Base-by-base conservation (phyloP, 2,329 filamentous ascomycete genomes). In the Domatiomyces globalis region DNA sequence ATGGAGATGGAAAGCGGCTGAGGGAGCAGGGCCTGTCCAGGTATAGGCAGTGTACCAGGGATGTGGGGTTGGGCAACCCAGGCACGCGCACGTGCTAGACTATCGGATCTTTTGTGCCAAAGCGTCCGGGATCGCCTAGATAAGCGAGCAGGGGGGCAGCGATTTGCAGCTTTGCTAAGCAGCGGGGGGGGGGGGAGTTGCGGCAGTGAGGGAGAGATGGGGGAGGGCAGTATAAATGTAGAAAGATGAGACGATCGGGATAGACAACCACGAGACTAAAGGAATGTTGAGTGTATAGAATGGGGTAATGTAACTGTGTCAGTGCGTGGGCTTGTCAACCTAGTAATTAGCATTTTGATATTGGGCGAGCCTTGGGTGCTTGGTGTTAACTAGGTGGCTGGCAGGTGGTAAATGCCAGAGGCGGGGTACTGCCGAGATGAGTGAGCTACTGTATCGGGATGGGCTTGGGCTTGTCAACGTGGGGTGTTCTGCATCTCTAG, bases 211-310 rank as follows among this genome's bases (percentile, higher is more conserved):
- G 22, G 22, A 25, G 22, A 25, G 22, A 25, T 6, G 22, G 22
- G 22, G 22, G 22, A 25, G 3, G 22, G 3, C 3, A 25, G 6
- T 45, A 17, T 49, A 45, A 25, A 49, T 19, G n/a, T 17, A 25
- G 43, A 52, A 15, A n/a, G 56, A 29, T 19, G 53, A 51, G 25
- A 52, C 42, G 36, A 53, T 29, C 44, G 22, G 22, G 22, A 25
- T 6, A 25, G 22, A 25, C 22, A 25, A 25, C 22, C 22, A 25
- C 22, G 22, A 25, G n/a, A 53, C 15, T 12, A 27, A 48, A 20
- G 52, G 25, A 8, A 54, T 47, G 17, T 52, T 54, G 51, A 57
- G 53, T 27, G 49, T 47, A 15, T 52, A 57, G 51, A 57, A 54
- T 27, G 49, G 48, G 53, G 12, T 19, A 46, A 42, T 25, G 22